Evolutionary conservation across 345 rosid species (phyloP).

Genomic region (Theobroma cacao): DNA sequence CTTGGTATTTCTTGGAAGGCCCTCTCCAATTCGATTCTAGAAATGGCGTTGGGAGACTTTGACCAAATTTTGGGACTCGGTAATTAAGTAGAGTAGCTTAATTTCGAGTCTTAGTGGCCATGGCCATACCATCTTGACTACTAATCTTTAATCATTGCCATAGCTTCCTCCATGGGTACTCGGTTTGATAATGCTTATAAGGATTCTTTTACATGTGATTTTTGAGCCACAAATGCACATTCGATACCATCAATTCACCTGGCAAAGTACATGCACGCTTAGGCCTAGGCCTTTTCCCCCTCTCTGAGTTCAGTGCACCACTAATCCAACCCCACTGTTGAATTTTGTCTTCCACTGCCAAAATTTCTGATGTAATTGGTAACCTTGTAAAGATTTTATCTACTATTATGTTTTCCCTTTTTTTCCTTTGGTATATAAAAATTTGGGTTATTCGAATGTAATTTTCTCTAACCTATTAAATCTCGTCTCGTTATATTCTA

Average conservation of each 20-base stretch:
- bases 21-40: neutral
- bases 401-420: no score
- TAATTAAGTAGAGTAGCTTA: neutral
- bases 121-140: neutral
- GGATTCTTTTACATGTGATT: neutral
- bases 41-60: neutral
- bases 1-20: neutral
- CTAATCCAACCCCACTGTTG: neutral
- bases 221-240: neutral
- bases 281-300: neutral
- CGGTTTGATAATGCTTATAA: neutral
- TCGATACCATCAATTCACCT: neutral
- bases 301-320: constrained; percentile 6
- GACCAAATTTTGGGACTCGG: neutral
- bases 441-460: no score
- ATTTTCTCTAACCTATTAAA: no score
- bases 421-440: no score
- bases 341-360: constrained; percentile 1
- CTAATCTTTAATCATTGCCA: neutral
- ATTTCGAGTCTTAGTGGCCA: no score
- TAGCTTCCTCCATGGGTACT: neutral
- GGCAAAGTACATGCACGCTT: neutral
- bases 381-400: neutral
- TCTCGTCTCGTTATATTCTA: no score
- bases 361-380: neutral